These are phyloP conservation scores for Porphyridium purpureum DNA, from an alignment of 23 red algal species.

Conservation along the genomic window DNA sequence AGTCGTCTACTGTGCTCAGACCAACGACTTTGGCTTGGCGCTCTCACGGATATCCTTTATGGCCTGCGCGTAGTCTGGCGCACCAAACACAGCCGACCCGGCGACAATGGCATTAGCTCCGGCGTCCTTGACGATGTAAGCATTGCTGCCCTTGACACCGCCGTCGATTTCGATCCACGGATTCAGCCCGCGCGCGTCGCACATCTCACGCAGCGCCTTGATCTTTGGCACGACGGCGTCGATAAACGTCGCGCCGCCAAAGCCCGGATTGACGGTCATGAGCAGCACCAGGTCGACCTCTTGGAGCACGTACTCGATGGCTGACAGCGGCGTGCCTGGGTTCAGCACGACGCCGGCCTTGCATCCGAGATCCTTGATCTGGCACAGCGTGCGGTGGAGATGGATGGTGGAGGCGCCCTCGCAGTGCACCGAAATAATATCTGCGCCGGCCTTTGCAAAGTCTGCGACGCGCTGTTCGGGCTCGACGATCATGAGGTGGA, in stretches of 20 bases:
- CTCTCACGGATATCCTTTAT: slow-evolving; percentile 23
- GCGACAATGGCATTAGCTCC: slow-evolving; percentile 86
- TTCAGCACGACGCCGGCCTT: slow-evolving; percentile 48
- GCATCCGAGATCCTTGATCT: slow-evolving; percentile 17
- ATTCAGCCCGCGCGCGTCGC: slow-evolving; percentile 19
- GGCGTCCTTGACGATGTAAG: slow-evolving; percentile 39
- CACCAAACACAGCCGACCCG: slow-evolving; percentile 84
- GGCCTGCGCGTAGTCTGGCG: slow-evolving; percentile 40
- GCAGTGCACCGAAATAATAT: slow-evolving; percentile 90
- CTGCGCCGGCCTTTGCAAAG: slow-evolving; percentile 44
- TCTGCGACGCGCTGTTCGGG: slow-evolving; percentile 49
- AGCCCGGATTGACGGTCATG: slow-evolving; percentile 95
- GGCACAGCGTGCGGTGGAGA: slow-evolving; percentile 80
- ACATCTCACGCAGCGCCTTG: slow-evolving; percentile 21
- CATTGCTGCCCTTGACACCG: slow-evolving; percentile 47
- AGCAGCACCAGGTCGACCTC: slow-evolving; percentile 67
- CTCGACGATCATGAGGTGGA: slow-evolving; percentile 81
- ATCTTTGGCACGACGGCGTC: slow-evolving; percentile 68
- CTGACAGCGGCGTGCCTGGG: slow-evolving; percentile 32
- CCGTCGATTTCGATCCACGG: slow-evolving; percentile 75
- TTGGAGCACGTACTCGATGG: slow-evolving; percentile 18
- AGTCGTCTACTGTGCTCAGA: too few relatives aligned
- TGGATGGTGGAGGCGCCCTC: slow-evolving; percentile 92
- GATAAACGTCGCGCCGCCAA: slow-evolving; percentile 82
- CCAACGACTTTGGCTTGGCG: too few relatives aligned